Percentiles rank a stretch among this genome's conserved stretches.
Evolutionary conservation across 1,139 yeast genomes (phyloP).

Genomic region (Chernovozyma sophiae-reginae): DNA sequence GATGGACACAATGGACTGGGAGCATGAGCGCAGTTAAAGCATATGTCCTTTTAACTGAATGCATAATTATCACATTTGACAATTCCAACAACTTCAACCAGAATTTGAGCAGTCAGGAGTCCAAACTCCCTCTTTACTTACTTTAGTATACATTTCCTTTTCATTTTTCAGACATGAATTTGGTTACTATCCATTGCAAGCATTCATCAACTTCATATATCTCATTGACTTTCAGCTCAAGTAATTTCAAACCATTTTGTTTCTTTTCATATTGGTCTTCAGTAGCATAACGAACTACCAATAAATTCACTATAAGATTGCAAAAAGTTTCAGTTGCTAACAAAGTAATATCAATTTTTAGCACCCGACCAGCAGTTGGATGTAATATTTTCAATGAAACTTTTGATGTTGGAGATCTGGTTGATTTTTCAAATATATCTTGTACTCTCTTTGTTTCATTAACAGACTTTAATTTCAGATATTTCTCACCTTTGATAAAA

Average conservation of each 20-base stretch:
- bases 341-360: constrained; percentile 28
- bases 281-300: constrained; percentile 30
- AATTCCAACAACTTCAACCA: too few species aligned
- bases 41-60: too few species aligned
- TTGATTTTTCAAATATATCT: constrained; percentile 15
- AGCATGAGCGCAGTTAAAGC: too few species aligned
- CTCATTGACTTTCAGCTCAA: constrained; percentile 53
- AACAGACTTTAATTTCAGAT: constrained; percentile 11
- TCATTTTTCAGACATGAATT: constrained; percentile 20
- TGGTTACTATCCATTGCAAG: constrained; percentile 54
- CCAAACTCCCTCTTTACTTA: too few species aligned
- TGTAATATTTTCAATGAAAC: constrained; percentile 1
- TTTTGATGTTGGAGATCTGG: constrained; percentile 11
- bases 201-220: constrained; percentile 62
- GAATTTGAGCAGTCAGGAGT: too few species aligned
- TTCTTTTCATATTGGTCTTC: constrained; percentile 26
- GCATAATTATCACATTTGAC: too few species aligned
- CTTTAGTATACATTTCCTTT: too few species aligned
- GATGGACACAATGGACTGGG: too few species aligned
- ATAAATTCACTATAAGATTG: constrained; percentile 30
- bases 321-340: constrained; percentile 43
- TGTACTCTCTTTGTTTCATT: constrained; percentile 5
- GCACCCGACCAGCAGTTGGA: constrained; percentile 12
- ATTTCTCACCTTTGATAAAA: constrained; percentile 9
- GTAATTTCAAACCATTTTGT: constrained; percentile 33